Evolutionary conservation across 2,329 filamentous ascomycete species (phyloP), one percentile per base, ranked within the genome.

Genomic region (Aureobasidium sp.): DNA sequence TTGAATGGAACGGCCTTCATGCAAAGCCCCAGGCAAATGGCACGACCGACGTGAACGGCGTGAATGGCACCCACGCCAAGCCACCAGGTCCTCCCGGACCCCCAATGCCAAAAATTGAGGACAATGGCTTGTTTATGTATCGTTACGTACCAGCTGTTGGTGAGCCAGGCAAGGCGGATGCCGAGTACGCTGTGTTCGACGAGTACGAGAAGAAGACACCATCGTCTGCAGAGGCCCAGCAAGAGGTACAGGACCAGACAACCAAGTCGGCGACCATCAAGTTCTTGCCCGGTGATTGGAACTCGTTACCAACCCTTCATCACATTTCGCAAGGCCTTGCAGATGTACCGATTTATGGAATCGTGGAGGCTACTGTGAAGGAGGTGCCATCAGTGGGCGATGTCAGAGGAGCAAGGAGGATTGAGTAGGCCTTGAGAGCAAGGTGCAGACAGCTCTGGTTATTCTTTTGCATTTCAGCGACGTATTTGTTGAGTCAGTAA

Each of bases 231-330:
- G 63, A 47, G 13, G 20, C 39, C 17, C 39, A 41, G 27, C 23
- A 51, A 51, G 34, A 34, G 15, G 29, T 41, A 26, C 44, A 47
- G 27, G 42, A 56, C 51, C 51, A 57, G 47, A 41, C 74, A 1
- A 72, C 79, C 0, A 70, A 68, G 1, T 75, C 75, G 13, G 79
- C 80, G 0, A 75, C 67, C 2, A 70, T 87, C 56, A 71, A 73
- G 56, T 78, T 85, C 60, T 75, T 82, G 42, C 73, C 72, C 0
- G 66, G 79, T 17, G 78, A 83, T 66, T 83, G 79, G 83, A 74
- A 82, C 51, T 73, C 71, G 5, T 68, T 87, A 63, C 85, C 85
- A 0, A 87, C 84, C 2, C 71, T 87, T 58, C 83, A 87, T 67
- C 82, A 87, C 68, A 72, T 87, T 9, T 73, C 83, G 5, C 70